Evolutionary conservation across 768 basidiomycete species (phyloP), one percentile per base, ranked within the genome.

Genomic region (Mrakia gelida): DNA sequence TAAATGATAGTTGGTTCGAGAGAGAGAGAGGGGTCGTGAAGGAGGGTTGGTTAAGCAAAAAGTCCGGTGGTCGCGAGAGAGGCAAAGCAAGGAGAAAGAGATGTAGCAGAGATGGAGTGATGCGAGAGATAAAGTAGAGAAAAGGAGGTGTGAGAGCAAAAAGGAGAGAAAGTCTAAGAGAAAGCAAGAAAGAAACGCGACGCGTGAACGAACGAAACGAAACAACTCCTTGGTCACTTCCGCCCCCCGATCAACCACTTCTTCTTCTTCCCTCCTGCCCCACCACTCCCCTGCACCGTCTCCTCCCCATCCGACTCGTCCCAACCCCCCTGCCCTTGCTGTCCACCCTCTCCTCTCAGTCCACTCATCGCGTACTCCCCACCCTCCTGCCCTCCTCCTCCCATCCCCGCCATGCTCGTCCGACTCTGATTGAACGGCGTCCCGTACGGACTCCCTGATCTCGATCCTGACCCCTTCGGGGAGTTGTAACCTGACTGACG

Each of bases 401-500:
- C 38, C 38, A 21, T 23, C 7, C 38, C 67, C 21, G 41, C 26
- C 67, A 70, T 70, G 67, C 67, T 70, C 38, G 67, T n/a, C 10
- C 67, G 67, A 70, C 67, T 70, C 41, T 23, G 23, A 41, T 70
- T 70, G 67, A n/a, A 23, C 67, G 67, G 67, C 41, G 67, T 45
- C 23, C 67, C 67, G 34, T 38, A 70, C 38, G 67, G 67, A n/a
- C 30, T 49, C 5, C 49, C 75, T 26, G 54, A 76, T 10, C 70
- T 43, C 8, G 76, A 77, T 4, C 49, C 56, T 3, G 43, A n/a
- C 3, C 28, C 41, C 59, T 61, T 76, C 9, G 75, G 75, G 68
- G 75, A 41, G 54, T 70, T 61, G 54, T 70, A 76, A 38, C 68
- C 68, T n/a, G 76, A 77, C 26, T 23, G 30, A 15, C 52, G 34